Evolutionary conservation across 2,329 filamentous ascomycete species (phyloP), one percentile per base, ranked within the genome.

Genomic region (Fusarium marasasianum): DNA sequence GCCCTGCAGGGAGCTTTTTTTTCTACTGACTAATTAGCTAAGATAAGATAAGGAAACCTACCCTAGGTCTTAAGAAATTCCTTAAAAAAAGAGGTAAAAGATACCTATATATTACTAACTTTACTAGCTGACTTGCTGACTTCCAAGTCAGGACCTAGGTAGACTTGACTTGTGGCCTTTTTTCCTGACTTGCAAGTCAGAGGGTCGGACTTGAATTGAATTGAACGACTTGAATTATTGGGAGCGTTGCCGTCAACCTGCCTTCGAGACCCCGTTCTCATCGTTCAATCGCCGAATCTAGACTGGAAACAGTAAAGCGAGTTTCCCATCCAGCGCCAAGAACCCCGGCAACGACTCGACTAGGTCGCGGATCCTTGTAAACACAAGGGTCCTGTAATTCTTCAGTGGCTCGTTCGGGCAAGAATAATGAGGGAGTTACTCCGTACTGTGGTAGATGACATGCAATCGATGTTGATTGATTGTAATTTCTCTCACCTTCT

Each of bases 371-470:
- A 48, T 53, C 66, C 71, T 72, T 73, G 71, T 38, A 58, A 74
- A 47, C 37, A 37, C 55, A 61, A 64, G 53, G 67, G 59, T 70
- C 63, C 66, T 70, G 66, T 33, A 70, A 65, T 65, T 70, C n/a
- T 59, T 58, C 60, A 64, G 60, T 68, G 71, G 44, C 71, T 60
- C 29, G 44, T 60, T 72, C 48, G 38, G 66, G 66, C 45, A 73
- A 60, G 67, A 63, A 37, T n/a, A 73, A 37, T 50, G 53, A 48
- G 37, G 40, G 45, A 55, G 51, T 45, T 29, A 35, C 33, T 35
- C 33, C 33, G 33, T 29, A 29, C 29, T 29, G 29, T 12, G 31
- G 31, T 35, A 53, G 20, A 58, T 37, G 45, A 48, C 11, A 31
- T 41, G 20, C 20, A 31, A 41, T 45, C 45, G 45, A 41, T 33